These are phyloP conservation scores for Ocimum tenuiflorum DNA, from an alignment of 257 asterid species.

Conservation along the genomic window DNA sequence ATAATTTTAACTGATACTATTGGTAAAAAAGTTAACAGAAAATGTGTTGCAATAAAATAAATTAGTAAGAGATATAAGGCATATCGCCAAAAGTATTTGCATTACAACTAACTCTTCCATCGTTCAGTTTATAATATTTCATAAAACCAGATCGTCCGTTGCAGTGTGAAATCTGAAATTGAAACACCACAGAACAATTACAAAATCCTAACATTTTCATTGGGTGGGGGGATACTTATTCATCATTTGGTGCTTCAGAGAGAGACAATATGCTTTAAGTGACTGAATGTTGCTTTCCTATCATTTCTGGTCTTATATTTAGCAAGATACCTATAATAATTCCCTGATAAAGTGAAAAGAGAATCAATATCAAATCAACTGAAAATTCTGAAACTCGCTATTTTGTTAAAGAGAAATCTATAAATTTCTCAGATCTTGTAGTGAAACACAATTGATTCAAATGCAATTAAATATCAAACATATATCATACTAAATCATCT, in stretches of 20 bases:
- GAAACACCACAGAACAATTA: background rate
- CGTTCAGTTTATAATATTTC: background rate
- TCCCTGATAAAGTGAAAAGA: constrained; percentile 35
- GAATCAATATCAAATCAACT: constrained; percentile 12
- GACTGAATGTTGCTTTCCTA: constrained; percentile 55
- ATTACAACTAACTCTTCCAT: too few species aligned
- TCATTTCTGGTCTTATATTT: constrained; percentile 51
- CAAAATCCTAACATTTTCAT: background rate
- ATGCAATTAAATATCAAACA: too few species aligned
- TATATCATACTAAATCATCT: too few species aligned
- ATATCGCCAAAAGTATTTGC: too few species aligned
- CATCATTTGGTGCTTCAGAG: background rate
- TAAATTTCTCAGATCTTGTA: constrained; percentile 58
- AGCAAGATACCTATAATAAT: constrained; percentile 58
- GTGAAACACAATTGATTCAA: constrained; percentile 78
- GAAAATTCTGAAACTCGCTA: background rate
- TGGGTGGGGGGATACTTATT: background rate
- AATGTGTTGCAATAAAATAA: too few species aligned
- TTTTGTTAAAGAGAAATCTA: background rate
- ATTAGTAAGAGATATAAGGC: too few species aligned
- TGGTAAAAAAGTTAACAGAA: too few species aligned
- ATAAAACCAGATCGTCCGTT: background rate
- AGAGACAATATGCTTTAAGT: constrained; percentile 38
- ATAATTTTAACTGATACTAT: too few species aligned
- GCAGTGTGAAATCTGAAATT: background rate